phyloP scores from a whole-genome alignment of 805 yeast genomes.

The Spathaspora arborariae region DNA sequence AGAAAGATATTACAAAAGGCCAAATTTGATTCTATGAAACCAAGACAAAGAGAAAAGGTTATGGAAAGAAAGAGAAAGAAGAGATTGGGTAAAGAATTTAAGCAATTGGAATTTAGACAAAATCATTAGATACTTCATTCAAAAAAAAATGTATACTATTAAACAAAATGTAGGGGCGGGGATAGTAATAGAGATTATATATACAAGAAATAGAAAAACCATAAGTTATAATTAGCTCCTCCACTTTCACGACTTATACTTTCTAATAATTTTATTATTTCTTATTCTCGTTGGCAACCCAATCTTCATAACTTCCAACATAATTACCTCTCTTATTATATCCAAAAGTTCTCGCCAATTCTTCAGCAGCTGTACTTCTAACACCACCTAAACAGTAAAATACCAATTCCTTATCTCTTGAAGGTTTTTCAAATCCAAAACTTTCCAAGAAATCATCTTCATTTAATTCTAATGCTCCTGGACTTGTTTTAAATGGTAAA shows the following conservation, averaged over 20 bases:
- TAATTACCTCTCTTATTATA: conserved; percentile 82
- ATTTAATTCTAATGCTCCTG: conserved; percentile 83
- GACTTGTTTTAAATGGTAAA: conserved; percentile 84
- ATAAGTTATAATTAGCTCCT: background rate
- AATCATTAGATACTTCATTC: too few relatives aligned
- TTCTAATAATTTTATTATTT: background rate
- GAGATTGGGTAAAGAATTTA: conserved; percentile 78
- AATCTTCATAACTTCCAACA: conserved; percentile 82
- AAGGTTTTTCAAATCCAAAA: conserved; percentile 82
- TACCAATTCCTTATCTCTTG: conserved; percentile 63
- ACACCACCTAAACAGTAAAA: conserved; percentile 94
- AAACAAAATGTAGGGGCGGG: background rate
- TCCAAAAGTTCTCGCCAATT: conserved; percentile 86
- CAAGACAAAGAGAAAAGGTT: conserved; percentile 70
- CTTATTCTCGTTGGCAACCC: conserved; percentile 49
- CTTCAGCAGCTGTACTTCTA: conserved; percentile 87
- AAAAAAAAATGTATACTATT: background rate
- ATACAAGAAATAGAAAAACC: background rate
- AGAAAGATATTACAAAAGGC: conserved; percentile 73
- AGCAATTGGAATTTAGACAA: conserved; percentile 37
- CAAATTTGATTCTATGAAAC: conserved; percentile 70
- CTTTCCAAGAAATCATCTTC: conserved; percentile 75
- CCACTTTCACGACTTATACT: background rate
- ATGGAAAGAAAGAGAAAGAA: conserved; percentile 86
- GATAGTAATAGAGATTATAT: background rate